Percentiles rank a stretch among this genome's conserved stretches.
phyloP scores from a whole-genome alignment of 2,329 filamentous ascomycete species.

The Orbilia quercus region DNA sequence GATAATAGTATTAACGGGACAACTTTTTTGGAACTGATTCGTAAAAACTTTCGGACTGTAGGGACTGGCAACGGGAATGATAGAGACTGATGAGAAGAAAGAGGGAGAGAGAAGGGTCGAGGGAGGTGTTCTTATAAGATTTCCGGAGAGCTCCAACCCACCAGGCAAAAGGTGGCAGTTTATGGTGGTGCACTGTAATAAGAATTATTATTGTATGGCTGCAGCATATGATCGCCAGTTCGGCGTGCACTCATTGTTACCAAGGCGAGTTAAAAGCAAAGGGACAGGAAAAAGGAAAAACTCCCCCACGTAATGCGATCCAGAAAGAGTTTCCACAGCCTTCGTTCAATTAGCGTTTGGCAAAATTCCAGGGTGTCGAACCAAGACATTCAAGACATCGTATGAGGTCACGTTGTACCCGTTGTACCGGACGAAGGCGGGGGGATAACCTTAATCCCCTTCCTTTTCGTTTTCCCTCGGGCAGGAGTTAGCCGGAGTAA shows the following conservation, averaged over 20 bases:
- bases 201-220: too few relatives aligned
- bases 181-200: slow-evolving; percentile 34
- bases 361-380: slow-evolving; percentile 57
- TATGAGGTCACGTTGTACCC: slow-evolving; percentile 55
- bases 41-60: slow-evolving; percentile 49
- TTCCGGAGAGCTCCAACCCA: slow-evolving; percentile 36
- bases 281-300: slow-evolving; percentile 57
- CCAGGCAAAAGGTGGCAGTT: slow-evolving; percentile 27
- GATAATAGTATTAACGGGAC: slow-evolving; percentile 12
- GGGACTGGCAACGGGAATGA: slow-evolving; percentile 35
- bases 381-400: slow-evolving; percentile 36
- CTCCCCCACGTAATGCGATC: slow-evolving; percentile 58
- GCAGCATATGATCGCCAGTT: slow-evolving; percentile 60
- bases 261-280: too few relatives aligned
- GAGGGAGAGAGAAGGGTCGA: slow-evolving; percentile 37
- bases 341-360: slow-evolving; percentile 62
- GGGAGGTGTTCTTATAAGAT: slow-evolving; percentile 60
- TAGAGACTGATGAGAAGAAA: slow-evolving; percentile 31
- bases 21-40: slow-evolving; percentile 33
- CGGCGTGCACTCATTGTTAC: slow-evolving; percentile 60
- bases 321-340: slow-evolving; percentile 55
- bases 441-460: slow-evolving; percentile 52
- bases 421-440: slow-evolving; percentile 53
- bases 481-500: slow-evolving; percentile 43
- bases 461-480: too few relatives aligned